Base-by-base conservation (phyloP, 257 asterid species). In the Solanum chaucha region DNA sequence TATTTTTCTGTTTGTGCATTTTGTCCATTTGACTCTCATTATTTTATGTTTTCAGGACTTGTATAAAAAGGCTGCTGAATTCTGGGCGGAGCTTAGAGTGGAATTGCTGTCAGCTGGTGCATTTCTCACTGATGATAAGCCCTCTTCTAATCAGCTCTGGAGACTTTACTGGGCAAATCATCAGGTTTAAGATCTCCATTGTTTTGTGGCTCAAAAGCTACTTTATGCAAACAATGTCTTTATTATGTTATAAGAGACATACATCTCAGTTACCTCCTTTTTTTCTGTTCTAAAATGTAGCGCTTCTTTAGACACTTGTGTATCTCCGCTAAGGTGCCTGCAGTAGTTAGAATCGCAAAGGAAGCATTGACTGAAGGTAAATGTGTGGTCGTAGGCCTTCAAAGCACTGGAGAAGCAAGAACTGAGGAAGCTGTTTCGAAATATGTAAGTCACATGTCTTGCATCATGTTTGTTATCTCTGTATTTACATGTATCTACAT, bases 371-470 rank as follows among this genome's bases (percentile, higher is more conserved):
- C 85, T 88, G 94, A 92, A 35, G 88, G 92, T 88, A 97, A 97
- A 89, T 95, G 99, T 90, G 98, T 94, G 88, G 99, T 97, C 87
- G 86, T 97, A 86, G 99, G 99, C 90, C 91, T 97, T 83, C 99
- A 97, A 93, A 97, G 98, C 88, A 97, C 99, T 86, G 99, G 99
- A 92, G 99, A 96, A 90, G 99, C 98, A 73, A 94, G 99, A 59
- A 96, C 99, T 28, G 99, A 97, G 89, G 99, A 96, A 93, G 99
- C 98, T 32, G 93, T 97, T 80, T 91, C 98, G 83, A 97, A 97
- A 97, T 92, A 96, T 91, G 99, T 97, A 88, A 89, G 98, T 80
- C 82, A 89, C 51, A 30, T 48, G 48, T 67, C 86, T 74, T 88
- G 75, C 85, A 40, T 77, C 35, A 28, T 86, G 38, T 85, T 81